A percentile compares a stretch with the other conserved stretches of the same genome.
Evolutionary conservation across 495 filamentous ascomycete genomes (phyloP).

Genomic region (Aspergillus coremiiformis): DNA sequence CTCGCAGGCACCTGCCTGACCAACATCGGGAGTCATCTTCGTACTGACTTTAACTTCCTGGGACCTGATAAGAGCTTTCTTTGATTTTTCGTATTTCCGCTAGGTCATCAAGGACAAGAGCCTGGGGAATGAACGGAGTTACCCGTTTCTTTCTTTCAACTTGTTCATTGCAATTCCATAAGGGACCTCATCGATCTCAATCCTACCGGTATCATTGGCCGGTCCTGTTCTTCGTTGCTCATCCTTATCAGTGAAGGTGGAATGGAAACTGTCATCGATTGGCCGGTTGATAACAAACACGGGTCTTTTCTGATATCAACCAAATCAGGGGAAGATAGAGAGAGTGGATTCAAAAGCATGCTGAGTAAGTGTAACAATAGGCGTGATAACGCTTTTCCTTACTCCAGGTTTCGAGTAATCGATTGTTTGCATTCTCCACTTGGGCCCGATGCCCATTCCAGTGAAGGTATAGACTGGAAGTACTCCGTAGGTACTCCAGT

Average conservation of each 20-base stretch:
- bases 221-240: background rate
- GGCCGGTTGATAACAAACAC: background rate
- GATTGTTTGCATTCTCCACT: background rate
- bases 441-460: background rate
- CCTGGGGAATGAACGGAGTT: background rate
- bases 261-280: background rate
- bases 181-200: background rate
- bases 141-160: no score
- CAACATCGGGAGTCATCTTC: background rate
- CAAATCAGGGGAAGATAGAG: no score
- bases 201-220: background rate
- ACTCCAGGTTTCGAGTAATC: constrained; percentile 7
- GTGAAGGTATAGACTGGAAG: no score
- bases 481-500: no score
- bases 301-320: background rate
- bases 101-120: background rate
- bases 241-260: constrained; percentile 10
- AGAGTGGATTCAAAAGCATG: background rate
- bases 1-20: constrained; percentile 20
- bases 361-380: no score
- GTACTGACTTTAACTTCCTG: background rate
- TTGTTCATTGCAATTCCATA: no score
- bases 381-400: background rate
- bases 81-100: background rate
- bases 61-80: background rate